phyloP scores from a whole-genome alignment of 2,329 filamentous ascomycete genomes.

The Ascochyta fabae region DNA sequence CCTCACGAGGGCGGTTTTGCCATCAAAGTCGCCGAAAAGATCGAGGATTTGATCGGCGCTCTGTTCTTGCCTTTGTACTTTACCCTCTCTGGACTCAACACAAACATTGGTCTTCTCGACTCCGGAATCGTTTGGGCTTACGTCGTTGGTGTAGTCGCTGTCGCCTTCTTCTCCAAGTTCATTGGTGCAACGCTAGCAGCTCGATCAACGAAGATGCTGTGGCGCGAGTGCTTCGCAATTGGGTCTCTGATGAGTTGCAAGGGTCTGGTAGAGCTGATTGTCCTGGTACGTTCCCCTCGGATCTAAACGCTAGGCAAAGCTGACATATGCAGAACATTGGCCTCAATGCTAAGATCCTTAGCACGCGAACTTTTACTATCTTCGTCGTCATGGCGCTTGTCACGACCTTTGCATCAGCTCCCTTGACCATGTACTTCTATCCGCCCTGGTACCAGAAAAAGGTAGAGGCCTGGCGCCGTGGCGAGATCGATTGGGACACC shows the following conservation, averaged over 20 bases:
- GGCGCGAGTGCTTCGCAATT: slow-evolving; percentile 89
- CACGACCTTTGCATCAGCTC: slow-evolving; percentile 84
- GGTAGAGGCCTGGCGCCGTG: slow-evolving; percentile 75
- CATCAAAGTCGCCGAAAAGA: slow-evolving; percentile 90
- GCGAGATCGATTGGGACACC: slow-evolving; percentile 87
- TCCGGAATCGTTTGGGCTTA: slow-evolving; percentile 87
- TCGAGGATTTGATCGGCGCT: slow-evolving; percentile 86
- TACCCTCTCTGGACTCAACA: slow-evolving; percentile 86
- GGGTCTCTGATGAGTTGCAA: slow-evolving; percentile 96
- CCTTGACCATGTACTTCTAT: slow-evolving; percentile 75
- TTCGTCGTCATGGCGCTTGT: slow-evolving; percentile 93
- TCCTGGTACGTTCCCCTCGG: slow-evolving; percentile 68
- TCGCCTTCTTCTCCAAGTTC: slow-evolving; percentile 87
- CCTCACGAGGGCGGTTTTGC: slow-evolving; percentile 89
- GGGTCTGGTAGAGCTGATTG: slow-evolving; percentile 91
- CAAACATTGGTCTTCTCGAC: slow-evolving; percentile 83
- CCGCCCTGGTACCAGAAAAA: slow-evolving; percentile 79
- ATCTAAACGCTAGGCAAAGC: neutral
- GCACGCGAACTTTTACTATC: slow-evolving; percentile 83
- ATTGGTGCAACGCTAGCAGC: slow-evolving; percentile 82
- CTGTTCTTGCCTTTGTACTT: slow-evolving; percentile 93
- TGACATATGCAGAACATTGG: slow-evolving; percentile 71
- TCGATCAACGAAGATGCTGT: slow-evolving; percentile 75
- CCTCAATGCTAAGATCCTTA: slow-evolving; percentile 81
- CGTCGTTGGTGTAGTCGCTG: slow-evolving; percentile 78